Percentiles rank a stretch among this genome's conserved stretches.
Evolutionary conservation across 2,329 filamentous ascomycete species (phyloP).

Genomic region (Ophiocordyceps camponoti-floridani): DNA sequence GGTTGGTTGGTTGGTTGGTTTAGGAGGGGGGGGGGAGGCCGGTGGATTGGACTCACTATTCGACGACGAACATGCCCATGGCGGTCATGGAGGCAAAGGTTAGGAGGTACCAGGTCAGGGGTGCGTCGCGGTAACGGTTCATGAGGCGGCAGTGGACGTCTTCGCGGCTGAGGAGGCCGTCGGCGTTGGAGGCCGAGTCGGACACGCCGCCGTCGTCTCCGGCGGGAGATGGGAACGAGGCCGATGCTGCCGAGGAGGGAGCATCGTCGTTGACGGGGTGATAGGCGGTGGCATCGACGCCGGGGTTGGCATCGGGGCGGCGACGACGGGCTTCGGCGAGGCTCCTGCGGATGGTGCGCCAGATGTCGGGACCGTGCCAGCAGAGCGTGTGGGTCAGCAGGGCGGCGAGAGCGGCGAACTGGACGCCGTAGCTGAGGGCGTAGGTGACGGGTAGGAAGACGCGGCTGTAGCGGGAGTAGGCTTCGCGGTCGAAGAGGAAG

Average conservation of each 20-base stretch:
- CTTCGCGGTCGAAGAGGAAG: constrained; percentile 59
- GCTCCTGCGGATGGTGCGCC: constrained; percentile 55
- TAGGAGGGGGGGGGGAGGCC: neutral
- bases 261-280: constrained; percentile 23
- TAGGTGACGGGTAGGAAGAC: constrained; percentile 80
- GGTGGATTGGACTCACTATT: constrained; percentile 48
- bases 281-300: constrained; percentile 18
- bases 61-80: constrained; percentile 68
- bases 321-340: constrained; percentile 42
- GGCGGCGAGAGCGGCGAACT: constrained; percentile 68
- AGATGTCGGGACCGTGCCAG: constrained; percentile 74
- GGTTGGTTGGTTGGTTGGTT: neutral
- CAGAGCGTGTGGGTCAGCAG: constrained; percentile 65
- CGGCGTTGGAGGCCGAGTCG: constrained; percentile 21
- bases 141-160: constrained; percentile 77
- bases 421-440: constrained; percentile 69
- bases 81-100: constrained; percentile 62
- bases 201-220: constrained; percentile 9
- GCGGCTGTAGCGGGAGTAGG: constrained; percentile 65
- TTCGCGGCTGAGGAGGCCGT: constrained; percentile 48
- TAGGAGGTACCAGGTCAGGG: constrained; percentile 61
- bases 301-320: constrained; percentile 22
- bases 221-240: constrained; percentile 6
- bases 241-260: constrained; percentile 5
- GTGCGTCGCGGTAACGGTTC: constrained; percentile 66